Base-by-base conservation (phyloP, 495 filamentous ascomycete species). In the Cercophora scortea region DNA sequence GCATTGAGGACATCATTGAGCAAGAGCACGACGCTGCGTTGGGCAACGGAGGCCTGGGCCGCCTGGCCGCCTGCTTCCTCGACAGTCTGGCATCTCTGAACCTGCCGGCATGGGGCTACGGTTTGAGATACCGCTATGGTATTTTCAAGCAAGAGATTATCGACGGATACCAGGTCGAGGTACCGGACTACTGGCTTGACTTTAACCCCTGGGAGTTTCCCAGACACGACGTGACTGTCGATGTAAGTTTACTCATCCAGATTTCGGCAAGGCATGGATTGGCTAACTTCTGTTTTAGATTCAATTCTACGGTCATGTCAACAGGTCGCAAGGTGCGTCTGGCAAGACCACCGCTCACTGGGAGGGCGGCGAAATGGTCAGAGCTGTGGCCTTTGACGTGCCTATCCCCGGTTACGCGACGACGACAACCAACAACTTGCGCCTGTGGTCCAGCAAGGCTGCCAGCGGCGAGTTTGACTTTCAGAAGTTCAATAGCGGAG, bases 81-180 rank as follows among this genome's bases (percentile, higher is more conserved):
- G 93, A 98, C 74, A 95, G 90, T 53, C 76, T 98, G 62, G 93
- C 93, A 19, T 91, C 90, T 7, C 72, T 98, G 54, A 92, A 97
- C 72, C 96, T 86, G 61, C 88, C 93, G 13, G 93, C 92, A 12
- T 98, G 93, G 93, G 93, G 93, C 39, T 98, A 98, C 59, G 93
- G 90, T 15, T 70, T 98, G 58, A 82, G 93, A 52, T 98, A 98
- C 69, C 78, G 89, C 59, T 98, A 98, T 67, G 93, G 93, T 58
- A 98, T 98, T 64, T 98, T 98, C 82, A 96, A 96, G 75, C 93
- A 98, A 73, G 92, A 98, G 75, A 96, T 98, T 58, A 81, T 96
- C 46, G 86, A 97, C 62, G 93, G 93, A 15, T 97, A 95, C 62
- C 93, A 98, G 69, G 88, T 97, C 46, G 93, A 98, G 61, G 84